Percentiles rank a stretch among this genome's conserved stretches.
These are phyloP conservation scores for Reutealis trisperma DNA, from an alignment of 345 rosid genomes.

Conservation along the genomic window DNA sequence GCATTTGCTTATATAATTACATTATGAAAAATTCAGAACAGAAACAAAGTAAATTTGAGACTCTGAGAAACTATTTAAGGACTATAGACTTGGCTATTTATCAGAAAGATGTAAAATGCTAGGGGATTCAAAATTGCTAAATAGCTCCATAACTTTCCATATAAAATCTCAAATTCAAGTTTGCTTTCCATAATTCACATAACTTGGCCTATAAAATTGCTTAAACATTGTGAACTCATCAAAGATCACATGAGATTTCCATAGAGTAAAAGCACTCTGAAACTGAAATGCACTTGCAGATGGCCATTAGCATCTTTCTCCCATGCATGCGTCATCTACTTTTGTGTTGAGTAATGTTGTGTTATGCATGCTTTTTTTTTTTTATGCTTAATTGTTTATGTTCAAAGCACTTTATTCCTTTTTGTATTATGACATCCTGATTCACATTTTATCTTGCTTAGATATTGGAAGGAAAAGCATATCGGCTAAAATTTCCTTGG, in stretches of 20 bases:
- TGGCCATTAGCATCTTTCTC: not conserved
- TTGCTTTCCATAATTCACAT: not conserved
- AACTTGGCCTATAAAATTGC: not conserved
- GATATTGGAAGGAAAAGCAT: slow-evolving; percentile 93
- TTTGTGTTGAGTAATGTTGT: not conserved
- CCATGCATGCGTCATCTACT: not conserved
- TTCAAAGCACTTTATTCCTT: not conserved
- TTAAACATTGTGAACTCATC: not conserved
- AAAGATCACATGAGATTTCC: not conserved
- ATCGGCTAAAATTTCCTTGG: slow-evolving; percentile 93
- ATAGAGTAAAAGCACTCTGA: not conserved
- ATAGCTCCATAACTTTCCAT: not conserved
- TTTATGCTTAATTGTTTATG: not conserved
- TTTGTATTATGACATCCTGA: not conserved
- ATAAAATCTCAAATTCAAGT: not conserved
- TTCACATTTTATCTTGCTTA: slow-evolving; percentile 29
- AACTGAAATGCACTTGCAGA: not conserved
- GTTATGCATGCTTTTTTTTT: not conserved
- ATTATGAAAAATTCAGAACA: not conserved
- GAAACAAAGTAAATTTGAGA: not conserved
- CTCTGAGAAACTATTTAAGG: not conserved
- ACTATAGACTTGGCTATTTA: not conserved
- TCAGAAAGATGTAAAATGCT: not conserved
- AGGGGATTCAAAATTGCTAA: not conserved
- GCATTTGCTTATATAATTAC: not conserved